These are phyloP conservation scores for Artemisia annua DNA, from an alignment of 129 eudicot species.

Conservation along the genomic window DNA sequence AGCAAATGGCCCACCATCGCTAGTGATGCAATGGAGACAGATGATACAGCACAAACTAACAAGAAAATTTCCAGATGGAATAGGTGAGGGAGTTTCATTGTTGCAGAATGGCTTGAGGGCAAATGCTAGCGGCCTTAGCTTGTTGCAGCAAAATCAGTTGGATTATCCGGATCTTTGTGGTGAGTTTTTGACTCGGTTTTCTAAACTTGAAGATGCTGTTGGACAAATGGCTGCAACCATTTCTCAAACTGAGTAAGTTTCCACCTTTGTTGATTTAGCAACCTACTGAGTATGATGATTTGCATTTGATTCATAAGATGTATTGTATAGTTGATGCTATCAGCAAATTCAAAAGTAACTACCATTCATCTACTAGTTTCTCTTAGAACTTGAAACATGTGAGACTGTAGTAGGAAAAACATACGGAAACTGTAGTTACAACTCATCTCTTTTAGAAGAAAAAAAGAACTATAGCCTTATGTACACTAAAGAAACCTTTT, in stretches of 20 bases:
- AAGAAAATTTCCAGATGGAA: constrained; percentile 66
- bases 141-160: constrained; percentile 52
- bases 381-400: no score
- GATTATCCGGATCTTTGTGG: constrained; percentile 45
- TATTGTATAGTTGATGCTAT: background rate
- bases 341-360: background rate
- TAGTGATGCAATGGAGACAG: constrained; percentile 49
- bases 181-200: constrained; percentile 53
- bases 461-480: no score
- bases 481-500: no score
- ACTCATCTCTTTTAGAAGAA: no score
- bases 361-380: no score
- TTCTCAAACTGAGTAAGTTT: constrained; percentile 38
- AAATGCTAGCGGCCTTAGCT: constrained; percentile 57
- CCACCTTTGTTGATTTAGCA: background rate
- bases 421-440: no score
- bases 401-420: no score
- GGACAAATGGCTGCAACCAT: constrained; percentile 59
- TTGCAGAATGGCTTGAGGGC: constrained; percentile 72
- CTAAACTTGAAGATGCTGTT: constrained; percentile 62
- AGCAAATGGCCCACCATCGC: constrained; percentile 32
- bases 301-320: background rate
- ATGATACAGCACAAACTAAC: constrained; percentile 39
- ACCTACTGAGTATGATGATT: background rate
- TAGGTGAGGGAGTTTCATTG: constrained; percentile 66